Conservation (phyloP, 352 stramenopile genomes). For the Plasmopara halstedii region DNA sequence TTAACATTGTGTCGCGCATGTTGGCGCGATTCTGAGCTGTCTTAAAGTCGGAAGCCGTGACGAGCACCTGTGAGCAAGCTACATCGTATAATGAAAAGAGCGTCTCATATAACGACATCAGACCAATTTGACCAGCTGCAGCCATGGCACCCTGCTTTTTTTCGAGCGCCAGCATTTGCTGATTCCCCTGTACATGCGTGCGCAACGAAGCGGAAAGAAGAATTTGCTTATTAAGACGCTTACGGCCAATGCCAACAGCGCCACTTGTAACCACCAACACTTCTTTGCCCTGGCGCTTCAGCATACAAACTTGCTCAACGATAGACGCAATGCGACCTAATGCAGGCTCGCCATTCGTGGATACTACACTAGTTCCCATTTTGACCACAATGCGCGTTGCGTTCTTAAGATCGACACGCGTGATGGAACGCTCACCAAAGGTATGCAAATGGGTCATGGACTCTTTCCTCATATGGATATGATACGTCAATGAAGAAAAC, state of each 20-base stretch:
- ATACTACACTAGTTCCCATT: constrained; percentile 93
- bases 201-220: constrained; percentile 80
- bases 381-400: constrained; percentile 92
- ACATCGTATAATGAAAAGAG: constrained; percentile 95
- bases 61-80: constrained; percentile 88
- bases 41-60: constrained; percentile 78
- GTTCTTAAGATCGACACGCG: constrained; percentile 64
- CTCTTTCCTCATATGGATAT: constrained; percentile 34
- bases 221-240: constrained; percentile 91
- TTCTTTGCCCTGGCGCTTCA: constrained; percentile 88
- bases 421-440: constrained; percentile 42
- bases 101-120: constrained; percentile 97
- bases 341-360: constrained; percentile 88
- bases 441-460: constrained; percentile 43
- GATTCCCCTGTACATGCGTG: constrained; percentile 82
- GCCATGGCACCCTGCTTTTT: constrained; percentile 83
- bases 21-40: constrained; percentile 77
- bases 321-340: constrained; percentile 88
- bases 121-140: constrained; percentile 93
- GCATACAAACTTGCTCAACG: constrained; percentile 90
- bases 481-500: not conserved
- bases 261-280: constrained; percentile 87
- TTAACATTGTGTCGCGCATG: constrained; percentile 85
- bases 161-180: constrained; percentile 86
- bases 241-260: constrained; percentile 91